Conservation (phyloP, 306 rosid genomes). For the Urtica urens region DNA sequence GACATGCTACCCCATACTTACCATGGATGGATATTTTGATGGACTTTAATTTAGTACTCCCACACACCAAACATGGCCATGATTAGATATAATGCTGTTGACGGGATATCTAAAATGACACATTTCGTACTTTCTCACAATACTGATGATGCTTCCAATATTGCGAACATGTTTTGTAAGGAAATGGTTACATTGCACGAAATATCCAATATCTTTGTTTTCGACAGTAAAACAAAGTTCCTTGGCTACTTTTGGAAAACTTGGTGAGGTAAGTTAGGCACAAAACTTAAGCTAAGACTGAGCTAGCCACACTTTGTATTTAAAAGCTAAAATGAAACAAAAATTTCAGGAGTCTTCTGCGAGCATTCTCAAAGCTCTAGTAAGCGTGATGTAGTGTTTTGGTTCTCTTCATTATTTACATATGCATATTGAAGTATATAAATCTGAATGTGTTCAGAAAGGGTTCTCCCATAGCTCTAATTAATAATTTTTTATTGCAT, state of each 20-base stretch:
- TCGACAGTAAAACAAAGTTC: not conserved
- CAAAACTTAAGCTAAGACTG: not conserved
- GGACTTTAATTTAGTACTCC: not conserved
- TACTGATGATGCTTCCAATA: not conserved
- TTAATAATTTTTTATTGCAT: too few relatives aligned
- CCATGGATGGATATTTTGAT: constrained; percentile 3
- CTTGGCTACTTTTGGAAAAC: not conserved
- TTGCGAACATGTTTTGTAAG: not conserved
- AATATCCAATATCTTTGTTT: not conserved
- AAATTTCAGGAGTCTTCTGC: too few relatives aligned
- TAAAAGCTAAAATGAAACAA: too few relatives aligned
- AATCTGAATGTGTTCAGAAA: too few relatives aligned
- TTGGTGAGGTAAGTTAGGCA: too few relatives aligned
- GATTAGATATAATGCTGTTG: constrained; percentile 1
- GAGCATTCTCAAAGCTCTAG: too few relatives aligned
- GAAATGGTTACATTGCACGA: not conserved
- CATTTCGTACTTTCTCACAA: not conserved
- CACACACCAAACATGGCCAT: not conserved
- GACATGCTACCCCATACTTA: not conserved
- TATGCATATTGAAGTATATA: too few relatives aligned
- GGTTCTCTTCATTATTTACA: too few relatives aligned
- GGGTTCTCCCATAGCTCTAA: too few relatives aligned
- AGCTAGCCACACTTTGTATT: too few relatives aligned
- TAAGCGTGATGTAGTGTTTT: too few relatives aligned
- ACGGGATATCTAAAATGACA: not conserved